Evolutionary conservation across 345 rosid genomes (phyloP), one percentile per base, ranked within the genome.

Genomic region (Brassica cretica): DNA sequence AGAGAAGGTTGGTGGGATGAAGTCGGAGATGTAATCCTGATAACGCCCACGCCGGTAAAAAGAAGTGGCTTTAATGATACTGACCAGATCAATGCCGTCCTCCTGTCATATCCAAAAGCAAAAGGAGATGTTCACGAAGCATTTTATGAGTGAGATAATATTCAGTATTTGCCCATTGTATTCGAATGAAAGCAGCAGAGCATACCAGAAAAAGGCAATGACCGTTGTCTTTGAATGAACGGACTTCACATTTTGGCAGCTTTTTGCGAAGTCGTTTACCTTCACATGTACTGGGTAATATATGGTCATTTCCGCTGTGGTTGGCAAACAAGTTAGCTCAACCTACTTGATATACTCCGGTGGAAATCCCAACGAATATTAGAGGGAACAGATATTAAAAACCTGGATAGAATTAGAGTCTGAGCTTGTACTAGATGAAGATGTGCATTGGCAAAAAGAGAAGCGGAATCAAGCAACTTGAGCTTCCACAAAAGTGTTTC

Each of bases 171-270:
- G 58, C 71, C 60, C 58, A 10, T 55, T 77, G 16, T 56, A 64
- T 64, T 64, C 4, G 7, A 24, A 70, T 24, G 44, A 37, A 77
- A 71, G 68, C 19, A 12, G 67, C 68, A 67, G 72, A 76, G 15
- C 18, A 75, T 82, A 93, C 98, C 93, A 93, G 81, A 84, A 93
- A 87, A 62, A 91, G 88, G 71, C 86, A 91, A 84, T 92, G 98
- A 16, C 91, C 89, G 64, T 76, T 84, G 72, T 86, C 87, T 33
- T 77, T 46, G 71, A 89, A 90, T 29, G n/a, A 77, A 58, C 97
- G 94, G 39, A 62, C 84, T 73, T 85, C 90, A 78, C 91, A 76
- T 73, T 80, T 86, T 55, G 69, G 82, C 68, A 89, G 79, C 44
- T 83, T 79, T 66, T 35, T 69, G 16, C 76, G 77, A 67, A 92